Evolutionary conservation across 176 grass and related monocot species (phyloP), one percentile per base, ranked within the genome.

Genomic region (Canna indica): DNA sequence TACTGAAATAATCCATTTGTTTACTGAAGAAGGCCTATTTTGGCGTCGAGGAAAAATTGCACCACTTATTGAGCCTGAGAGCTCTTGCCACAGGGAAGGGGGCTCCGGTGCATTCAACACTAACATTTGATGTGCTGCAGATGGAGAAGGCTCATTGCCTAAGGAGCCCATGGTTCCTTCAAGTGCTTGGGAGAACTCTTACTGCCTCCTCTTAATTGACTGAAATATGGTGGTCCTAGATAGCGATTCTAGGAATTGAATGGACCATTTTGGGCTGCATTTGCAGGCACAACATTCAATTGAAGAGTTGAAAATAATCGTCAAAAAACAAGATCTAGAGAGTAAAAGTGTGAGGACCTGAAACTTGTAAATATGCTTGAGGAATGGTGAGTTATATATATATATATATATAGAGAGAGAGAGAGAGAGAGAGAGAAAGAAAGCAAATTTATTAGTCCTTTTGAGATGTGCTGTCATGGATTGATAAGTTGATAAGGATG

Each of bases 21-120:
- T 36, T 3, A 18, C 35, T 32, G 75, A 77, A 29, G 27, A 59
- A 32, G 75, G 38, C 52, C 53, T 58, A n/a, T 45, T 44, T 77
- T 73, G 41, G 13, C 13, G 10, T 68, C 56, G 36, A 12, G 83
- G 73, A 36, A 47, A 18, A 58, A 74, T 7, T 17, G 4, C 48
- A 47, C 67, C 72, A 72, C 78, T 82, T 27, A 80, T 69, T 25
- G 46, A 81, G 31, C 66, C 58, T 4, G 73, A 66, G 41, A 87
- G 63, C 20, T 80, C 69, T 38, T 76, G 60, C 88, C 73, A 85
- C 28, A 76, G 57, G 20, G 79, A 72, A 53, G 82, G 88, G 10
- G 82, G 79, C 11, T 84, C 69, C 20, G 82, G 69, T 13, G 57
- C 31, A 41, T 83, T 75, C 26, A 91, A 34, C 16, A 88, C 76